Conservation (phyloP, 306 rosid species). For the Hippophae gyantsensis region DNA sequence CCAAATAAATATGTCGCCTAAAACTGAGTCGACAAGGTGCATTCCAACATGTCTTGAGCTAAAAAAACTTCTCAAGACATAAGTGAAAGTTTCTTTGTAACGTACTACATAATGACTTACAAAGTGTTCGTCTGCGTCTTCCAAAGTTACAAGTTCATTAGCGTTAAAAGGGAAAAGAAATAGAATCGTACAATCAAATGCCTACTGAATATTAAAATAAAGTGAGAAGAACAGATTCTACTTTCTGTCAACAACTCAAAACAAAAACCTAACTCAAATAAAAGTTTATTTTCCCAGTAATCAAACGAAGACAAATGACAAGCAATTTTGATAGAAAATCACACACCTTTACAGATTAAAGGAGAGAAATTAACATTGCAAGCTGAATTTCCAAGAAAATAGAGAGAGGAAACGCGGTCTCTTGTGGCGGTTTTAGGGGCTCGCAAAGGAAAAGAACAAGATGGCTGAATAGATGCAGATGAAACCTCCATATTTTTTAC, state of each 20-base stretch:
- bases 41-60: too few relatives aligned
- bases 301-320: background rate
- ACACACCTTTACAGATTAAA: constrained; percentile 30
- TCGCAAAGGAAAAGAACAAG: constrained; percentile 17
- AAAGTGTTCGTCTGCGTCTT: too few relatives aligned
- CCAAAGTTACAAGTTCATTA: too few relatives aligned
- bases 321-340: background rate
- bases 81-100: too few relatives aligned
- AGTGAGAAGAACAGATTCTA: background rate
- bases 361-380: constrained; percentile 14
- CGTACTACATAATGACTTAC: too few relatives aligned
- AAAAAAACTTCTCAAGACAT: too few relatives aligned
- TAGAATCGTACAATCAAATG: too few relatives aligned
- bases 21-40: too few relatives aligned
- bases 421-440: constrained; percentile 8
- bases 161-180: too few relatives aligned
- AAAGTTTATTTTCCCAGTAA: background rate
- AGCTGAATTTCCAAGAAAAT: constrained; percentile 13
- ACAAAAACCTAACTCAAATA: background rate
- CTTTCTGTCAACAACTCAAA: too few relatives aligned
- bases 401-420: constrained; percentile 19
- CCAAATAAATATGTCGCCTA: too few relatives aligned
- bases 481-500: constrained; percentile 25
- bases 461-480: constrained; percentile 24
- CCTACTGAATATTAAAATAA: background rate